A percentile compares a stretch with the other conserved stretches of the same genome.
Conservation (phyloP, 2,329 filamentous ascomycete genomes). For the Phaeosphaeria sp. region DNA sequence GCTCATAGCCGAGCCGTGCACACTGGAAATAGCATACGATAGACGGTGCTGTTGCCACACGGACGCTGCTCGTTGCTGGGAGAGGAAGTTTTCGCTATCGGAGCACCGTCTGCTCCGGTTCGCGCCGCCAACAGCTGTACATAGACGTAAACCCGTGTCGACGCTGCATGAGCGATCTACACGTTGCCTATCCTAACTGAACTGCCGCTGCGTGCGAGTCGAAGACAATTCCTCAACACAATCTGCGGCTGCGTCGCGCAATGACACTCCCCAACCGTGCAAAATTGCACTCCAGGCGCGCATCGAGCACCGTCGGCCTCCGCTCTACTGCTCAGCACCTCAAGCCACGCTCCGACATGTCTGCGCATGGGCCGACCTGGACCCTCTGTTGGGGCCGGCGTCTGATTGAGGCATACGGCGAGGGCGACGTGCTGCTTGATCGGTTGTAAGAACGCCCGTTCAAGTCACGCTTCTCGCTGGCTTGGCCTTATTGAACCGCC, state of each 20-base stretch:
- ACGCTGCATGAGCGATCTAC: constrained; percentile 23
- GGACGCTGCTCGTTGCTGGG: background rate
- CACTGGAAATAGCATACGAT: constrained; percentile 13
- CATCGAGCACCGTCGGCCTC: constrained; percentile 21
- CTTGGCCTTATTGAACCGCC: background rate
- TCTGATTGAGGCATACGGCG: constrained; percentile 19
- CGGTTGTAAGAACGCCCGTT: constrained; percentile 37
- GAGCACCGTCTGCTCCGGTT: constrained; percentile 2
- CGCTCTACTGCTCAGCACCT: constrained; percentile 29
- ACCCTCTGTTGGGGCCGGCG: constrained; percentile 14
- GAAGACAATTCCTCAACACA: constrained; percentile 28
- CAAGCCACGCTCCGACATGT: constrained; percentile 30
- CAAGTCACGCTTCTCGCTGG: constrained; percentile 5
- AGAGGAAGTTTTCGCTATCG: constrained; percentile 7
- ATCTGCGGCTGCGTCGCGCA: constrained; percentile 18
- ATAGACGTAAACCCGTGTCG: constrained; percentile 12
- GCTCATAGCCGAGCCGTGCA: constrained; percentile 17
- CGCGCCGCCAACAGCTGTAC: background rate
- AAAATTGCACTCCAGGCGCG: constrained; percentile 15
- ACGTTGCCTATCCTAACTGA: constrained; percentile 14
- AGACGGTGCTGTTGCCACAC: background rate
- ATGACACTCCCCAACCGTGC: constrained; percentile 18
- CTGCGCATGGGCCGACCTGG: constrained; percentile 27
- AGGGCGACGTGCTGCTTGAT: constrained; percentile 35
- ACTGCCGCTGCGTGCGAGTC: constrained; percentile 21